Percentiles rank a stretch among this genome's conserved stretches.
These are phyloP conservation scores for Leccinum fuscescens DNA, from an alignment of 1,284 basidiomycete genomes.

Conservation along the genomic window DNA sequence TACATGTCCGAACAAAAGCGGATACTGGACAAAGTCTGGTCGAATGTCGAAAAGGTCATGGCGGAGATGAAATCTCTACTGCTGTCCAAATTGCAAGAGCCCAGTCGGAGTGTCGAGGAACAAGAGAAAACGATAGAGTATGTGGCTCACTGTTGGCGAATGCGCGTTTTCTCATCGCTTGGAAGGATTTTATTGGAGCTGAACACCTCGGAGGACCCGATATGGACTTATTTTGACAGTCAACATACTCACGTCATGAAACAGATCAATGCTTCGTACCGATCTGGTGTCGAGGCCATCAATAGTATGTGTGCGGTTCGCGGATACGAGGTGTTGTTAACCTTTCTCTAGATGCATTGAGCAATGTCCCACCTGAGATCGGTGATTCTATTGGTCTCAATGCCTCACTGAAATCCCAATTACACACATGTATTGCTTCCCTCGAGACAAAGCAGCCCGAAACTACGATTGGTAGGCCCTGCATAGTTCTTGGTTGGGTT, in stretches of 20 bases:
- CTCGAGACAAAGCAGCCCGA: conserved; percentile 68
- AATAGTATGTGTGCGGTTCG: conserved; percentile 42
- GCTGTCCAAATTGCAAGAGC: conserved; percentile 77
- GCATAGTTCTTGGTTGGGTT: not conserved
- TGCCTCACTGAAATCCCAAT: conserved; percentile 48
- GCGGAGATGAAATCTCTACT: conserved; percentile 83
- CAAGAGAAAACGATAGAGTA: conserved; percentile 97
- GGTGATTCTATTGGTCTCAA: conserved; percentile 41
- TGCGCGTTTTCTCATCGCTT: conserved; percentile 4
- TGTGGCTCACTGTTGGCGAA: conserved; percentile 29
- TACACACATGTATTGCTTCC: conserved; percentile 55
- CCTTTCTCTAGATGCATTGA: conserved; percentile 40
- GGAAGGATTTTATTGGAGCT: conserved; percentile 81
- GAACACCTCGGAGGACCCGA: conserved; percentile 80
- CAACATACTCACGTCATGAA: conserved; percentile 87
- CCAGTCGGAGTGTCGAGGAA: conserved; percentile 81
- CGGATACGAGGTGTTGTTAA: conserved; percentile 13
- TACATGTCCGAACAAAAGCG: conserved; percentile 81
- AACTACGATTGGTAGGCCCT: conserved; percentile 55
- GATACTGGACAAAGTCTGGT: conserved; percentile 96
- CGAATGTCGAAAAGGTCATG: conserved; percentile 93
- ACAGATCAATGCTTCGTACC: conserved; percentile 72
- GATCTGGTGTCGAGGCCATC: conserved; percentile 52
- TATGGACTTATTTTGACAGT: conserved; percentile 93
- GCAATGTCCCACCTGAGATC: conserved; percentile 39